phyloP scores from a whole-genome alignment of 2,329 filamentous ascomycete genomes.

The Aspergillus japonicus region DNA sequence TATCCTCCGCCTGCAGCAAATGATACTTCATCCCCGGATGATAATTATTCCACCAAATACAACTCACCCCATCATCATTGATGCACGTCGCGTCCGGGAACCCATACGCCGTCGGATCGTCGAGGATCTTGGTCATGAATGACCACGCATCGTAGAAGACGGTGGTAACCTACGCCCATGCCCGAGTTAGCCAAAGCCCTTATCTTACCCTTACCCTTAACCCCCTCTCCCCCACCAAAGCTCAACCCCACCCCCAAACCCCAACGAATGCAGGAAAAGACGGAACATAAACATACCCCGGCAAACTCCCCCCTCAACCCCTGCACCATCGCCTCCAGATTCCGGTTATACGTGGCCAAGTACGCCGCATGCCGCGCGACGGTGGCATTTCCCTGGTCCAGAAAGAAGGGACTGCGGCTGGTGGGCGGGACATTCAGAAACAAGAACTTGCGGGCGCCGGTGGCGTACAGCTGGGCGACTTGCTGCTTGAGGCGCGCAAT shows the following conservation, averaged over 20 bases:
- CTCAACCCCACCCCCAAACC: background rate
- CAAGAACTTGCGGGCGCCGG: constrained; percentile 58
- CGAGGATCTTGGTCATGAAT: constrained; percentile 32
- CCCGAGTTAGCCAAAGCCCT: background rate
- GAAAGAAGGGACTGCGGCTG: constrained; percentile 27
- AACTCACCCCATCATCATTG: constrained; percentile 27
- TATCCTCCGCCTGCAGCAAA: constrained; percentile 30
- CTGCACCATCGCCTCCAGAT: constrained; percentile 23
- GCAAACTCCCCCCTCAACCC: constrained; percentile 17
- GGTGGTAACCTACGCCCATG: constrained; percentile 20
- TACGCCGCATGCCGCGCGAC: constrained; percentile 22
- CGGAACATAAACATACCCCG: constrained; percentile 26
- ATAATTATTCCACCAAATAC: constrained; percentile 37
- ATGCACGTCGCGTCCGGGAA: constrained; percentile 31
- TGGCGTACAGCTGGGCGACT: constrained; percentile 50
- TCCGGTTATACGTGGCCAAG: constrained; percentile 26
- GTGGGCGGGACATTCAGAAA: constrained; percentile 59
- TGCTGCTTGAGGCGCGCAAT: constrained; percentile 47
- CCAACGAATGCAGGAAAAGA: background rate
- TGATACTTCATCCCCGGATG: constrained; percentile 34
- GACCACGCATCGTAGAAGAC: constrained; percentile 31
- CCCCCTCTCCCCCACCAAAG: background rate
- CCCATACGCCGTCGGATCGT: constrained; percentile 27
- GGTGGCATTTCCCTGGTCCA: constrained; percentile 19
- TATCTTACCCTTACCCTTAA: too few relatives aligned